Evolutionary conservation across 768 basidiomycete genomes (phyloP).

Genomic region (Lactarius pseudohatsudake): DNA sequence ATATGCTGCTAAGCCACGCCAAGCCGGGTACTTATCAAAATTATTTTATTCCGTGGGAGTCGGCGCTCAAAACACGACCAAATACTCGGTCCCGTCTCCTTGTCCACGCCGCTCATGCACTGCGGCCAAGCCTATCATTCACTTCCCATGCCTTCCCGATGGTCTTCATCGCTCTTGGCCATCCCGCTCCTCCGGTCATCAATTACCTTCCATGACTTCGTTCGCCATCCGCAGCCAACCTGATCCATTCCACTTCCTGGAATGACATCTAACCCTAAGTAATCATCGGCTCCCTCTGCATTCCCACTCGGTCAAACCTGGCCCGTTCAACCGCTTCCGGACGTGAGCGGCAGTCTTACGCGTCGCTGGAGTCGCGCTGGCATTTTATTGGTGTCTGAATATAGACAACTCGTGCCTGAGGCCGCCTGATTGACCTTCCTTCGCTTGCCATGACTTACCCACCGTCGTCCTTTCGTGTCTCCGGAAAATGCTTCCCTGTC

Average conservation of each 20-base stretch:
- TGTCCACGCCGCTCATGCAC: slow-evolving; percentile 6
- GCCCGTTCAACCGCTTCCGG: neutral
- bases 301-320: slow-evolving; percentile 9
- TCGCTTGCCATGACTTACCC: slow-evolving; percentile 25
- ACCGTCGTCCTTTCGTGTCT: slow-evolving; percentile 9
- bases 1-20: too few species aligned
- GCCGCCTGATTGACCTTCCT: slow-evolving; percentile 1
- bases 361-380: slow-evolving; percentile 5
- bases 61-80: slow-evolving; percentile 8
- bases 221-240: slow-evolving; percentile 23
- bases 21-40: too few species aligned
- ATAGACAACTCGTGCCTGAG: slow-evolving; percentile 5
- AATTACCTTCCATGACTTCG: slow-evolving; percentile 15
- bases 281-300: slow-evolving; percentile 16
- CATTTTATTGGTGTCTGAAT: slow-evolving; percentile 13
- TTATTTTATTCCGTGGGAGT: too few species aligned
- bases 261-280: slow-evolving; percentile 29
- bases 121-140: slow-evolving; percentile 2
- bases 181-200: slow-evolving; percentile 9
- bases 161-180: slow-evolving; percentile 21
- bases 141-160: slow-evolving; percentile 17
- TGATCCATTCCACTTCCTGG: slow-evolving; percentile 23
- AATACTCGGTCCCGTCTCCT: slow-evolving; percentile 6
- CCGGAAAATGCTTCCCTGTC: slow-evolving; percentile 10
- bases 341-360: slow-evolving; percentile 1